Conservation (phyloP, 129 eudicot species). For the Helichrysum umbraculigerum region DNA sequence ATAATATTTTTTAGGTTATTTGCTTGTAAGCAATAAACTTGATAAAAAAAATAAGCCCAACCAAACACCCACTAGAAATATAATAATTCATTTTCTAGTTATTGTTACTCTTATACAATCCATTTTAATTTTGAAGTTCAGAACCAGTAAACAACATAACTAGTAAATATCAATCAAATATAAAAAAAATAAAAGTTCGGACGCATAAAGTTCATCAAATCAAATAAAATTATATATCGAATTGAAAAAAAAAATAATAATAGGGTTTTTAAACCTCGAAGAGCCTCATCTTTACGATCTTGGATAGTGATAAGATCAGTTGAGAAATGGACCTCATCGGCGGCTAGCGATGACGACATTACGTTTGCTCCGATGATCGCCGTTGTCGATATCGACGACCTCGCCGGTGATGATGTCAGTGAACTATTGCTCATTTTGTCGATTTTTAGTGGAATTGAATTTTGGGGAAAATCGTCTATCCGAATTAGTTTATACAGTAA, state of each 20-base stretch:
- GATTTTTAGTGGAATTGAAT: neutral
- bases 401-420: conserved; percentile 69
- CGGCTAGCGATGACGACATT: conserved; percentile 36
- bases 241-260: neutral
- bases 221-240: neutral
- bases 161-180: neutral
- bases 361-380: conserved; percentile 51
- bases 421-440: conserved; percentile 55
- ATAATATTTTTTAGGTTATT: too few species aligned
- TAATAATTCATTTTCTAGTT: neutral
- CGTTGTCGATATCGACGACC: conserved; percentile 64
- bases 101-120: neutral
- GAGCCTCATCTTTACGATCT: conserved; percentile 73
- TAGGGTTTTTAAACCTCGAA: conserved; percentile 38
- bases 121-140: neutral
- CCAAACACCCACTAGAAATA: too few species aligned
- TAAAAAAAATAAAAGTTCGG: neutral
- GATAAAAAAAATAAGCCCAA: too few species aligned
- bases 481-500: neutral
- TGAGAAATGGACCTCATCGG: conserved; percentile 54
- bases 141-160: neutral
- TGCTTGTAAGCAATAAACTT: too few species aligned
- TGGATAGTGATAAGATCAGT: conserved; percentile 60
- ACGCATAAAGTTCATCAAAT: neutral
- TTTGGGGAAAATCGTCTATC: neutral